A percentile compares a stretch with the other conserved stretches of the same genome.
phyloP scores from a whole-genome alignment of 768 basidiomycete species.

The Leccinellum rugosiceps region DNA sequence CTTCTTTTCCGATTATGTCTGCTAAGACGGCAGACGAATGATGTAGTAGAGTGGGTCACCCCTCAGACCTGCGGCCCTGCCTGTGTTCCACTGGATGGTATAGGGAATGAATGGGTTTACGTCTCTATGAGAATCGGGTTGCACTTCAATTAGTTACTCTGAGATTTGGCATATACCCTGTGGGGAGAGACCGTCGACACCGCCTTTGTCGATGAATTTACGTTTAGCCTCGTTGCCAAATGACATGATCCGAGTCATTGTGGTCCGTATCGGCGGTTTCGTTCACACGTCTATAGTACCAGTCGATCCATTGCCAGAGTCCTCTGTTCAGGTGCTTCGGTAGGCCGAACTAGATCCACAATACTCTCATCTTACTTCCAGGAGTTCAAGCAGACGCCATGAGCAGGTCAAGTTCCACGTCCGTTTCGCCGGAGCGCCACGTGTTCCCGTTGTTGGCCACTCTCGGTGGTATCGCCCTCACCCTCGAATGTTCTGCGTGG shows the following conservation, averaged over 20 bases:
- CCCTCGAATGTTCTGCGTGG: slow-evolving; percentile 22
- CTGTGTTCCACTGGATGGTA: background rate
- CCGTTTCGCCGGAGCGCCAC: slow-evolving; percentile 17
- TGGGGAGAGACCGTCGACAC: too few species aligned
- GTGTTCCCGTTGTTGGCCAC: slow-evolving; percentile 15
- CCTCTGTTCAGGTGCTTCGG: too few species aligned
- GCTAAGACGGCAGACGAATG: background rate
- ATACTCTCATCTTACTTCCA: background rate
- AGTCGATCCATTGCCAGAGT: background rate
- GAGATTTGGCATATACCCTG: too few species aligned
- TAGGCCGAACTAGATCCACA: background rate
- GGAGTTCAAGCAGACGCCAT: background rate
- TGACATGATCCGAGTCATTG: too few species aligned
- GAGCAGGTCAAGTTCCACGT: background rate
- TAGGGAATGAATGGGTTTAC: background rate
- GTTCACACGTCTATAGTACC: background rate
- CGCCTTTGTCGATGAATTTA: background rate
- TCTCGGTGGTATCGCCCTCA: slow-evolving; percentile 10
- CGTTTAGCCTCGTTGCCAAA: background rate
- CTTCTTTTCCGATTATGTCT: background rate
- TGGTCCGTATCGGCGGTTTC: background rate
- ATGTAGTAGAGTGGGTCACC: too few species aligned
- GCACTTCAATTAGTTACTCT: background rate
- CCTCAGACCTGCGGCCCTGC: background rate
- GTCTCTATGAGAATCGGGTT: background rate